Base-by-base conservation (phyloP, 208 protist genomes). In the Acanthamoeba castellanii region DNA sequence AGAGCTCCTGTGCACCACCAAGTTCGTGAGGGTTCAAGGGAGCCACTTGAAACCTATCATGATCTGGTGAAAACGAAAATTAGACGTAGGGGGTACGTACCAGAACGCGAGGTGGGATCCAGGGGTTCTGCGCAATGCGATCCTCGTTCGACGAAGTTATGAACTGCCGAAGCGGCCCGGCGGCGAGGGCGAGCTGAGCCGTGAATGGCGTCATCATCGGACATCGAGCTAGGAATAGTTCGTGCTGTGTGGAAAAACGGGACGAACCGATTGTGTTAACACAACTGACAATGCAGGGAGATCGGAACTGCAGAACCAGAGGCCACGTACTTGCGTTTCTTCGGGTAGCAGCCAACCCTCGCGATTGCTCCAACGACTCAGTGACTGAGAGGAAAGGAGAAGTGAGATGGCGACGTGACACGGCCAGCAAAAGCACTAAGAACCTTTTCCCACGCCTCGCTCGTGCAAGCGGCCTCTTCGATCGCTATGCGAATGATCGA, bases 121-220 rank as follows among this genome's bases (percentile, higher is more conserved):
- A 88, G 25, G 81, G 81, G 25, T 88, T 55, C 11, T 50, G 42
- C 4, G 22, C 34, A 42, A 88, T 88, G 27, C 81, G 81, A 25
- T 64, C 81, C 50, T 88, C 81, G 22, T 64, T 32, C 5, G 81
- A 22, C 8, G 32, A 42, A 42, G 52, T 5, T 0, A 88, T 37
- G 50, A 88, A 64, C 22, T 64, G 14, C 8, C 25, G 45, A 18
- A 88, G 81, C 6, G 81, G 52, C 2, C 27, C 20, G 7, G 81
- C 45, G 25, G 81, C 45, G 42, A 88, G 81, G n/a, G 50, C 81
- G 30, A 88, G 81, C 81, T 88, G 81, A 16, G 81, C 81, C 50
- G 81, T 88, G 50, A 66, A 88, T 11, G 81, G 81, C 9, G 45
- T 88, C 81, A 88, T 88, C 81, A 88, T 88, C 14, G 81, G 81